Evolutionary conservation across 768 basidiomycete species (phyloP).

Genomic region (Trametes meyenii): DNA sequence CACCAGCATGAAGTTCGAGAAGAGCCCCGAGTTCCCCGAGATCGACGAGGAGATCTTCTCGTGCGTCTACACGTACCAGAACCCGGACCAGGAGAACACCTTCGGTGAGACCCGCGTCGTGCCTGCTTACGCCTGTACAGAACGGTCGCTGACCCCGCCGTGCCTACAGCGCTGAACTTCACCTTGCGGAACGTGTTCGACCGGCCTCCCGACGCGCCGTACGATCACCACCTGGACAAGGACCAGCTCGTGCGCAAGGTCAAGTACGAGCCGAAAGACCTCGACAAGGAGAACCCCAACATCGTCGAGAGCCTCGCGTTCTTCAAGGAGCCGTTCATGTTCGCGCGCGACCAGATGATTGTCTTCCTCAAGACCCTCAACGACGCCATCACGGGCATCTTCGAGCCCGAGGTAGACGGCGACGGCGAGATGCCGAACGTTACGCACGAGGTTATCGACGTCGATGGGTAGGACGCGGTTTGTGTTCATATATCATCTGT

Average conservation of each 20-base stretch:
- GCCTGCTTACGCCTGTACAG: too few species aligned
- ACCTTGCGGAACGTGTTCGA: slow-evolving; percentile 27
- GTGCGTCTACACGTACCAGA: slow-evolving; percentile 63
- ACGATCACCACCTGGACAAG: slow-evolving; percentile 11
- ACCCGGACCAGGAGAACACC: not conserved
- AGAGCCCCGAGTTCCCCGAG: slow-evolving; percentile 41
- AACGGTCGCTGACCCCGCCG: not conserved
- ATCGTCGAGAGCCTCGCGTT: slow-evolving; percentile 65
- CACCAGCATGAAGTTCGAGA: slow-evolving; percentile 56
- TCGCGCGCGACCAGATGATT: slow-evolving; percentile 64
- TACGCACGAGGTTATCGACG: slow-evolving; percentile 29
- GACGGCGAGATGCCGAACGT: slow-evolving; percentile 37
- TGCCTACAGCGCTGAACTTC: slow-evolving; percentile 62
- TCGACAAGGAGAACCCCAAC: slow-evolving; percentile 61
- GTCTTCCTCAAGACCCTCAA: slow-evolving; percentile 68
- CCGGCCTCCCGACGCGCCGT: not conserved
- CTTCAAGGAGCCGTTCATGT: slow-evolving; percentile 66
- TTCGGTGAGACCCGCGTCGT: slow-evolving; percentile 12
- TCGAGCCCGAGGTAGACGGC: slow-evolving; percentile 34
- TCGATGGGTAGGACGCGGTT: slow-evolving; percentile 29
- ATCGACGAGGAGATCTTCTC: slow-evolving; percentile 63
- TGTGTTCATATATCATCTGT: slow-evolving; percentile 27
- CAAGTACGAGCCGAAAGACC: slow-evolving; percentile 63
- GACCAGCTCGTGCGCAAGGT: slow-evolving; percentile 50
- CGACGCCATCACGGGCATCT: slow-evolving; percentile 47